Evolutionary conservation across 371 early-diverging fungal species (phyloP).

Genomic region (Lichtheimia corymbifera): DNA sequence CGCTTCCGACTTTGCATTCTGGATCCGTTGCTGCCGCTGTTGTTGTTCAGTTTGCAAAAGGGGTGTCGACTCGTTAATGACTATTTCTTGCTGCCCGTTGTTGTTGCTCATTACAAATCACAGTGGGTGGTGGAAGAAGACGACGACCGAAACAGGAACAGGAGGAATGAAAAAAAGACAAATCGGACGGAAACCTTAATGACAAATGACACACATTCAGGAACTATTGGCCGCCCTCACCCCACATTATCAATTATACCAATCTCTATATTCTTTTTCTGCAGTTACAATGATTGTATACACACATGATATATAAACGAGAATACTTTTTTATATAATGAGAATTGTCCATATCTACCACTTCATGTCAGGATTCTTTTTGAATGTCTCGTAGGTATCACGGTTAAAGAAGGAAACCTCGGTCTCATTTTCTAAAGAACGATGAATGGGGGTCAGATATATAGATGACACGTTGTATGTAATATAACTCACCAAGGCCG

Average conservation of each 20-base stretch:
- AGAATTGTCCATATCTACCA: constrained; percentile 49
- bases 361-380: constrained; percentile 78
- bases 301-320: too few relatives aligned
- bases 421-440: constrained; percentile 72
- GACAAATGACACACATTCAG: background rate
- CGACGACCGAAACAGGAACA: constrained; percentile 9
- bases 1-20: constrained; percentile 14
- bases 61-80: constrained; percentile 8
- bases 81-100: background rate
- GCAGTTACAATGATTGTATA: background rate
- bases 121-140: background rate
- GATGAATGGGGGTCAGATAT: too few relatives aligned
- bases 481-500: constrained; percentile 60
- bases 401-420: constrained; percentile 84
- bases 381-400: constrained; percentile 72
- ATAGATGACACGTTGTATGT: too few relatives aligned
- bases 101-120: background rate
- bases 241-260: background rate
- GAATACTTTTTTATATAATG: too few relatives aligned
- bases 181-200: background rate
- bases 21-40: background rate
- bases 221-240: background rate
- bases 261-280: background rate
- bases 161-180: background rate
- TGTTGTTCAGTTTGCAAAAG: constrained; percentile 1